Conservation (phyloP, 352 stramenopile genomes). For the Pythium phragmiticola region DNA sequence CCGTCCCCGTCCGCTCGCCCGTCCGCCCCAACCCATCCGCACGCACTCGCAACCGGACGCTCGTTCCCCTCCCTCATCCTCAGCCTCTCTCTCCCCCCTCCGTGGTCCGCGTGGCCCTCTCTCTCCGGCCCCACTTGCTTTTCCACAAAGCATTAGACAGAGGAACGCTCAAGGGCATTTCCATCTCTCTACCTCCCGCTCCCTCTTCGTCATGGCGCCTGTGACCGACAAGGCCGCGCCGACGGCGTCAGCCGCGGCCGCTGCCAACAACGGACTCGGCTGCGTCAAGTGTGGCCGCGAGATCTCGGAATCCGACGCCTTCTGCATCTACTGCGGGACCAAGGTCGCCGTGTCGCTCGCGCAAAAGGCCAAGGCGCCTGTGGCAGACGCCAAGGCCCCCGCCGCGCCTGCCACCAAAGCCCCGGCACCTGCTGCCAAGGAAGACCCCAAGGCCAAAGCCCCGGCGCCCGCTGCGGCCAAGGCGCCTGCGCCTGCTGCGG, state of each 20-base stretch:
- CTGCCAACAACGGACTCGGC: slow-evolving; percentile 44
- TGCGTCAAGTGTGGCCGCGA: slow-evolving; percentile 80
- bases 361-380: slow-evolving; percentile 26
- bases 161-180: slow-evolving; percentile 4
- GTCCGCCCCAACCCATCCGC: slow-evolving; percentile 4
- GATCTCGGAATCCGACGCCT: slow-evolving; percentile 69
- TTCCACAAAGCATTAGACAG: slow-evolving; percentile 13
- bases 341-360: slow-evolving; percentile 71
- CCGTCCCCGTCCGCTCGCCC: slow-evolving; percentile 10
- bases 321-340: slow-evolving; percentile 88
- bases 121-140: slow-evolving; percentile 19
- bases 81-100: slow-evolving; percentile 1
- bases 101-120: slow-evolving; percentile 5
- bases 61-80: slow-evolving; percentile 2
- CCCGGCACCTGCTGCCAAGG: slow-evolving; percentile 3
- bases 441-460: slow-evolving; percentile 1
- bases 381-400: slow-evolving; percentile 8
- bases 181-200: slow-evolving; percentile 11
- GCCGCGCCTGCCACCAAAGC: slow-evolving; percentile 2
- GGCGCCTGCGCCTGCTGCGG: slow-evolving; percentile 4
- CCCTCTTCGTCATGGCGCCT: slow-evolving; percentile 48
- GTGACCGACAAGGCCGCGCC: slow-evolving; percentile 57
- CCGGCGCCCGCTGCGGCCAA: slow-evolving; percentile 4
- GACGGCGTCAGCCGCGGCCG: slow-evolving; percentile 21
- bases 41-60: slow-evolving; percentile 9